Evolutionary conservation across 2,329 filamentous ascomycete species (phyloP).

Genomic region (Onygenales sp.): DNA sequence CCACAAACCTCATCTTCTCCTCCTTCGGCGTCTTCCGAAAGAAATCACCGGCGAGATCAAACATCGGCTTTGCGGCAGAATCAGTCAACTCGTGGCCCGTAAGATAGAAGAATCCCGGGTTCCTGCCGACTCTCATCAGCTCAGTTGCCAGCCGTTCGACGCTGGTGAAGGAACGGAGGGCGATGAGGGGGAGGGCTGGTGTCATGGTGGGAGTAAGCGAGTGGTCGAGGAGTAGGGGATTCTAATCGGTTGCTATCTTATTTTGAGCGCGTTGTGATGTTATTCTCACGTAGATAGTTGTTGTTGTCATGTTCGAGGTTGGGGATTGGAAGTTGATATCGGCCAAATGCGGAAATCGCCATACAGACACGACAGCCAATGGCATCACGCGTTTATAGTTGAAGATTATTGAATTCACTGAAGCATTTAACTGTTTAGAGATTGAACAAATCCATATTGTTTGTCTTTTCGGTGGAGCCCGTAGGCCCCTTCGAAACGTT

Average conservation of each 20-base stretch:
- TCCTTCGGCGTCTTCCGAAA: background rate
- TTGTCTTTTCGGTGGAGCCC: conserved; percentile 1
- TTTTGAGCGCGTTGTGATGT: conserved; percentile 19
- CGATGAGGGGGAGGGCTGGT: background rate
- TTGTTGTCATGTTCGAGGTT: background rate
- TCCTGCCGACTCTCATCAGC: background rate
- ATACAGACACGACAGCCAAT: no score
- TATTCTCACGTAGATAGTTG: conserved; percentile 27
- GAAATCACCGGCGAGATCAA: background rate
- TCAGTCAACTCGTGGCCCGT: background rate
- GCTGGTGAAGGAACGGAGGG: background rate
- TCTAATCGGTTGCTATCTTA: background rate
- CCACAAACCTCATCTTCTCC: conserved; percentile 1
- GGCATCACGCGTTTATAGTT: background rate
- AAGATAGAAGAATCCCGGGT: background rate
- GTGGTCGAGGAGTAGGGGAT: background rate
- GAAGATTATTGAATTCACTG: conserved; percentile 18
- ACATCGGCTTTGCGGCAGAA: background rate
- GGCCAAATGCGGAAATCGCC: no score
- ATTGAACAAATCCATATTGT: background rate
- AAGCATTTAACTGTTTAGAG: background rate
- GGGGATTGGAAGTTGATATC: no score
- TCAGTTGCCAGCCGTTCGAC: background rate
- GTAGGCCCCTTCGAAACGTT: conserved; percentile 3
- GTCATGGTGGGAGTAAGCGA: background rate